A percentile compares a stretch with the other conserved stretches of the same genome.
These are phyloP conservation scores for Tuber aestivum DNA, from an alignment of 495 filamentous ascomycete genomes.

Conservation along the genomic window DNA sequence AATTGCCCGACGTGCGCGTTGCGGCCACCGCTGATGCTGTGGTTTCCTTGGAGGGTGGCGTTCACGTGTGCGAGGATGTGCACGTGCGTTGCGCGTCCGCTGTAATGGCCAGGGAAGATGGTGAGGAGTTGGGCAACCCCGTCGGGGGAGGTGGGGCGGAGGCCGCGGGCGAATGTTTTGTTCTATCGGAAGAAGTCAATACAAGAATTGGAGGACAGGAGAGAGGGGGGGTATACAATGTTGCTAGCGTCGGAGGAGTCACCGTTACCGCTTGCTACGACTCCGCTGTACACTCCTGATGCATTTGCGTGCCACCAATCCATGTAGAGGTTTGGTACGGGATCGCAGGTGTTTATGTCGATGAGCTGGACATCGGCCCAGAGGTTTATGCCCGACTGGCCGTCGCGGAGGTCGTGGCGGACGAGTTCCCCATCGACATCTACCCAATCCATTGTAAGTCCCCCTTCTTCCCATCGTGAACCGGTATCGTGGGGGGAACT, in stretches of 20 bases:
- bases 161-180: constrained; percentile 20
- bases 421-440: constrained; percentile 43
- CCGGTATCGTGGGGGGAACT: constrained; percentile 9
- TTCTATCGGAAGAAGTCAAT: not conserved
- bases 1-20: constrained; percentile 58
- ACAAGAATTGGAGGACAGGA: not conserved
- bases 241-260: constrained; percentile 34
- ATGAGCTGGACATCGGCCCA: constrained; percentile 58
- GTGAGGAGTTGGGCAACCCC: constrained; percentile 52
- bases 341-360: constrained; percentile 53
- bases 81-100: constrained; percentile 47
- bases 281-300: constrained; percentile 56
- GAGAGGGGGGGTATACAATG: constrained; percentile 26
- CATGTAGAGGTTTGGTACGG: constrained; percentile 52
- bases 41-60: constrained; percentile 47
- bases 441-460: not conserved
- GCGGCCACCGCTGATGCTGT: constrained; percentile 49
- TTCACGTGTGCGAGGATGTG: constrained; percentile 50
- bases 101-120: constrained; percentile 55
- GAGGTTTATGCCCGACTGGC: constrained; percentile 53
- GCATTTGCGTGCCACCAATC: constrained; percentile 58
- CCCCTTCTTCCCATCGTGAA: not conserved
- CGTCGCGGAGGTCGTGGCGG: constrained; percentile 53
- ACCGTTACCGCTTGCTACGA: constrained; percentile 18
- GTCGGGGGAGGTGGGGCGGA: constrained; percentile 47